Evolutionary conservation across 345 rosid species (phyloP), one percentile per base, ranked within the genome.

Genomic region (Pistacia atlantica): DNA sequence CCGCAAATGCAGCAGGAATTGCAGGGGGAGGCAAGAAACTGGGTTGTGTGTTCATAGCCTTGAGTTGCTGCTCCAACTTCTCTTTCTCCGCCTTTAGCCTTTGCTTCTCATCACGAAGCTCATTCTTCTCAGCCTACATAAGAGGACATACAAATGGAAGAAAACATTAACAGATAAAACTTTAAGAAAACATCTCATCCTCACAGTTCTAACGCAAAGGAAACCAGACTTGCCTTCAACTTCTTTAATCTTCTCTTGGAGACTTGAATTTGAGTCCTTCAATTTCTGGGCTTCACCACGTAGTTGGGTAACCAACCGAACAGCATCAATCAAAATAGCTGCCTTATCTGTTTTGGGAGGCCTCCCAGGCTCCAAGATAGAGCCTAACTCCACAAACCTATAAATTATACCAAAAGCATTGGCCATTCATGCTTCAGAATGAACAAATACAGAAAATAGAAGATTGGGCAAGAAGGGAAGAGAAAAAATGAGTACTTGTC

Each of bases 261-360:
- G 98, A 85, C 85, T 76, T n/a, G 84, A 89, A 78, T 92, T 95
- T 52, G 98, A 88, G 75, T 93, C 97, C 87, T 92, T 91, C 89
- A 93, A 77, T 80, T 89, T 93, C 88, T 87, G 86, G 62, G 96
- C 89, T 79, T 93, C 89, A 60, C 92, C 90, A 0, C 94, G 79
- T 80, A 95, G 82, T 73, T 90, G 98, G 68, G 87, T 86, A 76
- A 95, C 97, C 94, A 89, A 87, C 64, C 97, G 90, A 18, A 86
- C 88, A 48, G 96, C 99, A 79, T 90, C 91, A 13, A 90, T 76
- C 86, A 93, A 82, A 83, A 95, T 84, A 45, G 97, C 97, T 72
- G 96, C 88, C 88, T 93, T 95, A 82, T 95, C 99, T 12, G 92
- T 87, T 83, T 95, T 95, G 28, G 96, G 98, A 82, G 98, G 90